Evolutionary conservation across 2,329 filamentous ascomycete species (phyloP), one percentile per base, ranked within the genome.

Genomic region (Coniella lustricola): DNA sequence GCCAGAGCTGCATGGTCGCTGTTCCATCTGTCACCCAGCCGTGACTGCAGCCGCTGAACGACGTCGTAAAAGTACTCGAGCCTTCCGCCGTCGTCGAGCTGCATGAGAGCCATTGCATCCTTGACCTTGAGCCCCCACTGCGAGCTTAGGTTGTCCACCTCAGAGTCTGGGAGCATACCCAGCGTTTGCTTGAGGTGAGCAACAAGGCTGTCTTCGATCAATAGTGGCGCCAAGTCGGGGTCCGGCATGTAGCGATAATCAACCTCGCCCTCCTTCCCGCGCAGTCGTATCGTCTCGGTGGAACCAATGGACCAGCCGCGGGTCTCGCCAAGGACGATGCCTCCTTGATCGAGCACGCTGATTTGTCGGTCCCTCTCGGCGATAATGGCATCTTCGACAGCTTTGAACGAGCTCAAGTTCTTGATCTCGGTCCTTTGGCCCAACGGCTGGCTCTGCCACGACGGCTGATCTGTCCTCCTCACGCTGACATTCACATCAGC

Each of bases 211-310:
- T 74, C 62, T 7, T 82, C 82, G 52, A 98, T 85, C 2, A 90
- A 63, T 2, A 98, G 73, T 1, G 93, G 89, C 0, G 80, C 77
- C 13, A 98, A 74, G 62, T 98, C 93, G 4, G 93, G 88, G 63
- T 98, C 93, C 0, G 93, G 91, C 91, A 98, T 97, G 63, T 98
- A 98, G 36, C 93, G 78, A 66, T 98, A 98, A 65, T 98, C 93
- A 5, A 97, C 90, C 62, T 95, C 91, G 41, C 93, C 93, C 65
- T 97, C 93, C 65, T 98, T 98, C 21, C 89, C 89, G 59, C 93
- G 79, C 37, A 98, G 70, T 35, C 85, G 78, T 50, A 81, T 82
- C 3, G 93, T 97, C 62, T 90, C 84, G 3, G 81, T 89, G 54
- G 82, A 84, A 2, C 90, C 90, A 20, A 95, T 76, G 1, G 88